Base-by-base conservation (phyloP, 2,329 filamentous ascomycete genomes). In the Sporothrix pseudoabietina region DNA sequence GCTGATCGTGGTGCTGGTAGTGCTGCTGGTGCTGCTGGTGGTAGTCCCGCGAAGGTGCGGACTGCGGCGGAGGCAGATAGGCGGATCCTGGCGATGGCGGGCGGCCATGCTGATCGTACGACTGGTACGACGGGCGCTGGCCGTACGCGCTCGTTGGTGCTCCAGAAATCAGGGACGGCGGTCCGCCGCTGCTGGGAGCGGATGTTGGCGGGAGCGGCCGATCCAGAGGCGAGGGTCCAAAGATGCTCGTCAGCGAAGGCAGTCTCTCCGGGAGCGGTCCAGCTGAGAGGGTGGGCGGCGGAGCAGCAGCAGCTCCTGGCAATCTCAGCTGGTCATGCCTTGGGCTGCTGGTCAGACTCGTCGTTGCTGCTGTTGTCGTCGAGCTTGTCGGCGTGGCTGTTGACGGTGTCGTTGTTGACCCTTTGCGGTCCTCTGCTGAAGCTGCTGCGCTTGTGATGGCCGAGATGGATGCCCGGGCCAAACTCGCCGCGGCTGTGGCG, bases 161-260 rank as follows among this genome's bases (percentile, higher is more conserved):
- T 14, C 30, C 30, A n/a, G 44, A 35, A 5, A 49, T 14, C 35
- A 63, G 59, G 22, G 9, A 82, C 77, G 80, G 78, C 65, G 69
- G 35, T n/a, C 65, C 75, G 9, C 83, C 80, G 14, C 61, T 47
- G 14, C 61, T 47, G 19, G 82, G 80, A n/a, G 61, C 44, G 5
- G 47, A 55, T 5, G 59, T 69, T 41, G 69, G 63, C 30, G 82
- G 79, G 72, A 81, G 81, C 5, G 85, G 82, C 59, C 82, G 82
- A 55, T 88, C 86, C 72, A 86, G 77, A 5, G 86, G 84, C 26
- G 86, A 87, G 8, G 82, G 85, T 2, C 86, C 86, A 76, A 89
- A 88, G 19, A 89, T 80, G 76, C 87, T 89, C 79, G 86, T 88
- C 76, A 89, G 77, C 6, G 87, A 85, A 1, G 87, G 87, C 30